A percentile compares a stretch with the other conserved stretches of the same genome.
Evolutionary conservation across 23 red algal species (phyloP).

Genomic region (Gracilaria vermiculophylla): DNA sequence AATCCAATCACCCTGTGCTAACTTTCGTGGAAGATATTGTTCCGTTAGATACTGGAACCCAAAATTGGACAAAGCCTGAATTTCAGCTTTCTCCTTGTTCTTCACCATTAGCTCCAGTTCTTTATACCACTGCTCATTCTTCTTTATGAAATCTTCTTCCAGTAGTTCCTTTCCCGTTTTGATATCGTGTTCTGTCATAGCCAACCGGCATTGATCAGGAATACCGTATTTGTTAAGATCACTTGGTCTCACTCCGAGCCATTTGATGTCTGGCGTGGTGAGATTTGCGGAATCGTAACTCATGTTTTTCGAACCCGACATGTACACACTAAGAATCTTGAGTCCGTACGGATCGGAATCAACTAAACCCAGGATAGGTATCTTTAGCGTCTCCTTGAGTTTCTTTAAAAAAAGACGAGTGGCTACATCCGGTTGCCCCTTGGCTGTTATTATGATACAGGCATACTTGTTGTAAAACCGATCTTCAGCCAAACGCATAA

Average conservation of each 20-base stretch:
- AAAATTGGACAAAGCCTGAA: constrained; percentile 90
- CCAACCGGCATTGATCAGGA: constrained; percentile 89
- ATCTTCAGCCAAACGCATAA: constrained; percentile 94
- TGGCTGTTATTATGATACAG: constrained; percentile 94
- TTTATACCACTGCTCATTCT: constrained; percentile 79
- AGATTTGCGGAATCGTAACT: constrained; percentile 96
- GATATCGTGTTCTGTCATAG: constrained; percentile 90
- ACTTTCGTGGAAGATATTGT: constrained; percentile 84
- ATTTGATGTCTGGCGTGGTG: constrained; percentile 96
- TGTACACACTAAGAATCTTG: constrained; percentile 94
- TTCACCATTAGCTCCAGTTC: constrained; percentile 96
- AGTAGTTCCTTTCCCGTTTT: constrained; percentile 95
- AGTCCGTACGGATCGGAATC: constrained; percentile 94
- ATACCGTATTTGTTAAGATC: constrained; percentile 88
- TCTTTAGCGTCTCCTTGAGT: constrained; percentile 56
- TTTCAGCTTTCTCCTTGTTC: constrained; percentile 92
- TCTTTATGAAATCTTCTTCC: constrained; percentile 93
- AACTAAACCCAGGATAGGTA: constrained; percentile 91
- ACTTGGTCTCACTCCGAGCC: constrained; percentile 87
- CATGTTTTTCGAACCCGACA: constrained; percentile 96
- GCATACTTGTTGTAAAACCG: constrained; percentile 89
- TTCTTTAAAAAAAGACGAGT: constrained; percentile 84
- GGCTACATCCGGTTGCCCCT: constrained; percentile 93
- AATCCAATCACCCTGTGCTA: constrained; percentile 86
- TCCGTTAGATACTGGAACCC: constrained; percentile 94